phyloP scores from a whole-genome alignment of 176 grass and related monocot species.

The Ananas comosus region DNA sequence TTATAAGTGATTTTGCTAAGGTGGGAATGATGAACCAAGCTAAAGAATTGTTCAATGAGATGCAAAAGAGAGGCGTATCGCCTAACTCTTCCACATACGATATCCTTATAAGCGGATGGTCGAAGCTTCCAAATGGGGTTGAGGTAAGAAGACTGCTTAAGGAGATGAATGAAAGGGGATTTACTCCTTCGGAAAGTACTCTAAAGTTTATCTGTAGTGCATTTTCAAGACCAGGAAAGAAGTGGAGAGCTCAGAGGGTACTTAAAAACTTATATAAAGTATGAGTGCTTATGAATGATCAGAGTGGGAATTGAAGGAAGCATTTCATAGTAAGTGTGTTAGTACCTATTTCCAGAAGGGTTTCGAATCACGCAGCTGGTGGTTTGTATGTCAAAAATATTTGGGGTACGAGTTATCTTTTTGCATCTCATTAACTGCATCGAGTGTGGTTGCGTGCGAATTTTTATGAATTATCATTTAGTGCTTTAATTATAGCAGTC shows the following conservation, averaged over 20 bases:
- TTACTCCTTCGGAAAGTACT: slow-evolving; percentile 55
- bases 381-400: too few relatives aligned
- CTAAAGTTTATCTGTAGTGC: slow-evolving; percentile 52
- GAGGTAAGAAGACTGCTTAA: slow-evolving; percentile 59
- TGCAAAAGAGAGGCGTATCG: slow-evolving; percentile 53
- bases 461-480: too few relatives aligned
- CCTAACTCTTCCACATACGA: slow-evolving; percentile 69
- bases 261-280: slow-evolving; percentile 51
- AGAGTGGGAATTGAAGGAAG: too few relatives aligned
- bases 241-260: slow-evolving; percentile 38
- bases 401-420: too few relatives aligned
- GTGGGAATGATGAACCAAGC: slow-evolving; percentile 91
- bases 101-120: slow-evolving; percentile 83
- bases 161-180: slow-evolving; percentile 80
- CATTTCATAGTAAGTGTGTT: too few relatives aligned
- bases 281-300: slow-evolving; percentile 6
- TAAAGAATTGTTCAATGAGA: slow-evolving; percentile 70
- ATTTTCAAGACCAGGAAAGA: slow-evolving; percentile 66
- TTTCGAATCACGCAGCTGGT: too few relatives aligned
- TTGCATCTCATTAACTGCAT: too few relatives aligned
- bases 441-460: too few relatives aligned
- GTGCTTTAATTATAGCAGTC: too few relatives aligned
- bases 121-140: slow-evolving; percentile 59
- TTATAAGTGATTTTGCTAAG: slow-evolving; percentile 62
- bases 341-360: too few relatives aligned